These are phyloP conservation scores for Zelonia costaricensis DNA, from an alignment of 208 protist species.

Conservation along the genomic window DNA sequence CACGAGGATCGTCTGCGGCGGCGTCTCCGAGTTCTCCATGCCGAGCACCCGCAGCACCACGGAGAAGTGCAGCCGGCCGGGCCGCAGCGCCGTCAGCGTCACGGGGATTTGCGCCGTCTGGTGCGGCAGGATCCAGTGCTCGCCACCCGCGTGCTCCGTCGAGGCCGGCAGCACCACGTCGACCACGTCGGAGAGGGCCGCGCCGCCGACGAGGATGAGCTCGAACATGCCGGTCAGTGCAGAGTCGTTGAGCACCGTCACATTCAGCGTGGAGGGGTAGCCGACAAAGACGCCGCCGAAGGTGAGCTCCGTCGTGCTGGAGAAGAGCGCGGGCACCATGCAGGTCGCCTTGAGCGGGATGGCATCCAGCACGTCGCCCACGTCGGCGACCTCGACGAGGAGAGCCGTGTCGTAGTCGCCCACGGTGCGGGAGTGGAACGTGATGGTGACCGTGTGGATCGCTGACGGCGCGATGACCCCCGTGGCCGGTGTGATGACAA, in stretches of 20 bases:
- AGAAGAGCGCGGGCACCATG: conserved; percentile 82
- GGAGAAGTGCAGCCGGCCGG: conserved; percentile 84
- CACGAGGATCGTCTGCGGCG: conserved; percentile 58
- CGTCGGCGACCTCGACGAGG: conserved; percentile 93
- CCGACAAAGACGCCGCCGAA: conserved; percentile 93
- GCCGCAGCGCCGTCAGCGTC: conserved; percentile 64
- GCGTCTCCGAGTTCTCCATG: conserved; percentile 24
- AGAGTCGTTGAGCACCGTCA: conserved; percentile 92
- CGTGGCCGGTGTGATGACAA: conserved; percentile 70
- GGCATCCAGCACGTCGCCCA: conserved; percentile 86
- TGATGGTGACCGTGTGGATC: conserved; percentile 64
- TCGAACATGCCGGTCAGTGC: conserved; percentile 93
- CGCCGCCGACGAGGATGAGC: conserved; percentile 67
- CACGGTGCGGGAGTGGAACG: conserved; percentile 80
- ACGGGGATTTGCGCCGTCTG: conserved; percentile 68
- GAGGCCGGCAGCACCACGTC: conserved; percentile 26
- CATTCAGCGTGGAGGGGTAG: conserved; percentile 80
- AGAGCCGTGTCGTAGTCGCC: conserved; percentile 82
- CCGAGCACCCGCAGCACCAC: conserved; percentile 84
- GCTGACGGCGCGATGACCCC: conserved; percentile 71
- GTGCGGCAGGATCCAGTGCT: conserved; percentile 37
- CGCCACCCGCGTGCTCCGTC: conserved; percentile 24
- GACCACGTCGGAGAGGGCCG: conserved; percentile 30
- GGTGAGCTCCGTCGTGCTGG: conserved; percentile 65
- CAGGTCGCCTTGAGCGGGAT: conserved; percentile 87